Base-by-base conservation (phyloP, 495 filamentous ascomycete species). In the Chlorociboria aeruginascens region DNA sequence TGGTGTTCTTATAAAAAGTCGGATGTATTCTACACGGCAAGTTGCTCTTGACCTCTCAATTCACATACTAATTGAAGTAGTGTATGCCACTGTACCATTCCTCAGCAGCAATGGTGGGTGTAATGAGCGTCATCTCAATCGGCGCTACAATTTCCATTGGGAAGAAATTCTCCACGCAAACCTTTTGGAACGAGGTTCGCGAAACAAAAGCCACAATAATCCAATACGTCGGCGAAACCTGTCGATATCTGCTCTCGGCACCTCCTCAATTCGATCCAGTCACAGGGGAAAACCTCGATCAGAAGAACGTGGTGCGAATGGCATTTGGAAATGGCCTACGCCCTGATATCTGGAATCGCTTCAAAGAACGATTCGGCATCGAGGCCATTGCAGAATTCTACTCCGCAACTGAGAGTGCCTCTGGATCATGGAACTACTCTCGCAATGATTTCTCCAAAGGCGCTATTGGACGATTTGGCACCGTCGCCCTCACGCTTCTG, bases 81-180 rank as follows among this genome's bases (percentile, higher is more conserved):
- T 86, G 80, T 49, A 96, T 97, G 89, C 92, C 92, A 0, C 74
- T 98, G 12, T 98, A 98, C 58, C 92, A 98, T 64, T 79, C 83
- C 38, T 86, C 90, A 1, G 92, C 86, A 14, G 64, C 77, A 17
- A 45, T 94, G 9, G 71, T 96, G 12, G 89, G 79, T 1, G 71
- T 93, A 44, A 52, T 69, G 14, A 65, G 77, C 25, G 69, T 69
- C 7, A 59, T 97, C 40, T 60, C 66, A n/a, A 60, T 55, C 1
- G 81, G 83, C 37, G 69, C 66, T 16, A 83, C 89, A 3, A 63
- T 93, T 29, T 70, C 82, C 48, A 58, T 97, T 8, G 83, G 84
- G 32, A 84, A 78, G 54, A 82, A 82, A 53, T 98, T 98, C 68
- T 86, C 83, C 10, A 86, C 80, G 3, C 74, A 73, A 32, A 83